Conservation (phyloP, 208 protist species). For the Leishmania arabica region DNA sequence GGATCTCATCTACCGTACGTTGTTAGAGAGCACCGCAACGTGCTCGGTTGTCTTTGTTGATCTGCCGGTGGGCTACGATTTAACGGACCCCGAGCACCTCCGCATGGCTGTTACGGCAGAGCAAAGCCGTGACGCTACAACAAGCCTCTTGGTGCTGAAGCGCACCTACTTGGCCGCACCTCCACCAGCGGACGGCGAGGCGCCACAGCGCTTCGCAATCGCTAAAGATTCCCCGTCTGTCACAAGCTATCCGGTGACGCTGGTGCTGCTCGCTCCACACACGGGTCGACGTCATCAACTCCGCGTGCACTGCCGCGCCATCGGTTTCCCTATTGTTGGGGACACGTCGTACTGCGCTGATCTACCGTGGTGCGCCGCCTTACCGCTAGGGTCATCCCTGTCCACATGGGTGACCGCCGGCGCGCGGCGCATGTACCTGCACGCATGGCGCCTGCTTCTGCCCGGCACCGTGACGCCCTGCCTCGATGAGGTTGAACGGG, state of each 20-base stretch:
- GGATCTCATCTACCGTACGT: not conserved
- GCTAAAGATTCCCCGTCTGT: conserved; percentile 10
- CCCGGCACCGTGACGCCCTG: conserved; percentile 30
- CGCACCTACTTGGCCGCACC: conserved; percentile 12
- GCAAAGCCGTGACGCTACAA: conserved; percentile 17
- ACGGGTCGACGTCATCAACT: conserved; percentile 91
- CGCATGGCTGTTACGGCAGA: conserved; percentile 57
- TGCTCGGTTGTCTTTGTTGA: conserved; percentile 6
- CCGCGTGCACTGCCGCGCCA: conserved; percentile 75
- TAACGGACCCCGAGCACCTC: conserved; percentile 40
- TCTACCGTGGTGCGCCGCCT: conserved; percentile 19
- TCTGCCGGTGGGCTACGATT: conserved; percentile 63
- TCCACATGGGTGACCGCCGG: not conserved
- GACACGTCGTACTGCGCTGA: conserved; percentile 62
- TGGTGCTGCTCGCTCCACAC: conserved; percentile 55
- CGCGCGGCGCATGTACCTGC: conserved; percentile 74
- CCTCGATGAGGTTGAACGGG: conserved; percentile 35
- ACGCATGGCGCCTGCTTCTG: conserved; percentile 72
- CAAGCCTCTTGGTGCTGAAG: conserved; percentile 21
- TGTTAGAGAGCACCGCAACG: not conserved
- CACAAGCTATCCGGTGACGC: conserved; percentile 42
- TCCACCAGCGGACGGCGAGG: conserved; percentile 12
- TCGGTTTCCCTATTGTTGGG: conserved; percentile 89
- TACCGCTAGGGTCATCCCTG: not conserved
- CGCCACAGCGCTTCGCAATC: conserved; percentile 29